Percentiles rank a stretch among this genome's conserved stretches.
These are phyloP conservation scores for Pilaira anomala DNA, from an alignment of 192 early-diverging fungal genomes.

Conservation along the genomic window DNA sequence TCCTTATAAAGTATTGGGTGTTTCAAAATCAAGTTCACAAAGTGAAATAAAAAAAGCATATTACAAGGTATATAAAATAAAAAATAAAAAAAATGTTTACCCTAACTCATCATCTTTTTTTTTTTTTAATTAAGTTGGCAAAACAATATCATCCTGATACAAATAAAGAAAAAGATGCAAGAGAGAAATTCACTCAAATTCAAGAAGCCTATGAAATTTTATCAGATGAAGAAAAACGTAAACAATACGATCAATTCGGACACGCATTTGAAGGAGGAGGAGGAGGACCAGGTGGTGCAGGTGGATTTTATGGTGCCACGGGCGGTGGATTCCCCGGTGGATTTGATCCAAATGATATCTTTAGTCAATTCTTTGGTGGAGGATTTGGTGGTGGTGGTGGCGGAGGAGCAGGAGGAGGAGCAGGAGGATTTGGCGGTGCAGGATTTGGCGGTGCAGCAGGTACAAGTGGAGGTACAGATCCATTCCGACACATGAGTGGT, in stretches of 20 bases:
- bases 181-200: conserved; percentile 96
- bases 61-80: conserved; percentile 51
- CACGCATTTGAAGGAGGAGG: conserved; percentile 30
- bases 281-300: conserved; percentile 49
- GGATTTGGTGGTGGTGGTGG: conserved; percentile 40
- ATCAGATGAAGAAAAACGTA: conserved; percentile 88
- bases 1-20: conserved; percentile 82
- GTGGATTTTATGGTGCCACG: conserved; percentile 32
- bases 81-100: not conserved
- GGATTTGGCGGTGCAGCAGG: conserved; percentile 39
- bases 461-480: conserved; percentile 7
- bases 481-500: conserved; percentile 41
- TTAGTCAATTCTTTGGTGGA: conserved; percentile 33
- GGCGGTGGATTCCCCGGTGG: conserved; percentile 49
- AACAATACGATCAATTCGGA: conserved; percentile 92
- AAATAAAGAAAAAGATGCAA: conserved; percentile 86
- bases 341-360: conserved; percentile 46
- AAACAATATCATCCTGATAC: conserved; percentile 98
- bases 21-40: conserved; percentile 73
- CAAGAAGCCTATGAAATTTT: conserved; percentile 96
- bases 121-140: conserved; percentile 55
- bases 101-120: not conserved
- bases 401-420: conserved; percentile 11
- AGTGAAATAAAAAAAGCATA: conserved; percentile 96
- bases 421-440: conserved; percentile 34